Percentiles rank a stretch among this genome's conserved stretches.
phyloP scores from a whole-genome alignment of 2,329 filamentous ascomycete species.

The Lithohypha guttulata region DNA sequence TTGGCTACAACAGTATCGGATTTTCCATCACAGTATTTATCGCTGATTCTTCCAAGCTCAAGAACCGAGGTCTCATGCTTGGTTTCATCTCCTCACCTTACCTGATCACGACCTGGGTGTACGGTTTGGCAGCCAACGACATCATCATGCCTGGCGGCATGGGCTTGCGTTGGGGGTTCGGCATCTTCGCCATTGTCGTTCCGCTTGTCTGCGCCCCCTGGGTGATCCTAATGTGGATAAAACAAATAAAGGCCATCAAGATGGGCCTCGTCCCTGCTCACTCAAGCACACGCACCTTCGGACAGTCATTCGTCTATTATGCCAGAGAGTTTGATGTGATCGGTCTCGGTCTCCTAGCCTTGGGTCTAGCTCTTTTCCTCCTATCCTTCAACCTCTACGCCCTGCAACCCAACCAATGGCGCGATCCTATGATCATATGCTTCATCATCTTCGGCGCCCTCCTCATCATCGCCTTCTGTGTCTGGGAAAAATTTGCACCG shows the following conservation, averaged over 20 bases:
- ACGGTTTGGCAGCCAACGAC: constrained; percentile 15
- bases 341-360: constrained; percentile 49
- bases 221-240: constrained; percentile 44
- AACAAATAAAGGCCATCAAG: constrained; percentile 50
- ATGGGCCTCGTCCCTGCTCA: constrained; percentile 12
- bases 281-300: constrained; percentile 22
- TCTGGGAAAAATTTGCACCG: constrained; percentile 45
- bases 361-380: constrained; percentile 51
- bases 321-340: constrained; percentile 50
- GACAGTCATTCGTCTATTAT: constrained; percentile 49
- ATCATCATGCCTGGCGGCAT: constrained; percentile 12
- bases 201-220: constrained; percentile 12
- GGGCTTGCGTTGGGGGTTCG: constrained; percentile 21
- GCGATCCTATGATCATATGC: constrained; percentile 36
- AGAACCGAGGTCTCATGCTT: constrained; percentile 15
- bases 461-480: constrained; percentile 42
- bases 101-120: constrained; percentile 13
- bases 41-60: constrained; percentile 26
- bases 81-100: constrained; percentile 23
- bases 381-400: constrained; percentile 51
- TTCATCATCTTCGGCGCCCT: constrained; percentile 44
- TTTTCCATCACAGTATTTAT: constrained; percentile 22
- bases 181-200: constrained; percentile 19
- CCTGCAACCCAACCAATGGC: constrained; percentile 31
- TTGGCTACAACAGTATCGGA: constrained; percentile 21